phyloP scores from a whole-genome alignment of 2,329 filamentous ascomycete genomes.

The Aspergillus arachidicola region DNA sequence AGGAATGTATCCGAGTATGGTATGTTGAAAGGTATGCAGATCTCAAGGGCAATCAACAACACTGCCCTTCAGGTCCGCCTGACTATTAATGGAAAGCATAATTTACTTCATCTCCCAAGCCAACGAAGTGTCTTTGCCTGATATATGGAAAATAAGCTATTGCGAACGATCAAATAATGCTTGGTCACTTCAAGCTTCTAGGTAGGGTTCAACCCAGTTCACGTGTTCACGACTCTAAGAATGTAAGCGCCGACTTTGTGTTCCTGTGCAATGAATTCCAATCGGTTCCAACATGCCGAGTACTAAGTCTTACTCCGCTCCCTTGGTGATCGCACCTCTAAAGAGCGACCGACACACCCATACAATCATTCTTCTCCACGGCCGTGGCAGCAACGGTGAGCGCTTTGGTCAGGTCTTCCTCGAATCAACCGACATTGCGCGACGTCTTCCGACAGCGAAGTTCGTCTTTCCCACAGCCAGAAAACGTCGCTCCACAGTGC shows the following conservation, averaged over 20 bases:
- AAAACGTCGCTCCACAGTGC: constrained; percentile 47
- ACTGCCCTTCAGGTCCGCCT: too few relatives aligned
- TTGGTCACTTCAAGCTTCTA: background rate
- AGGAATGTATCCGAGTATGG: background rate
- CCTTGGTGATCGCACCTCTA: constrained; percentile 21
- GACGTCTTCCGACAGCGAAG: constrained; percentile 34
- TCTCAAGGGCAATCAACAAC: background rate
- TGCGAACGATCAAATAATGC: too few relatives aligned
- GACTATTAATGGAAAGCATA: too few relatives aligned
- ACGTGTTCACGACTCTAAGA: background rate
- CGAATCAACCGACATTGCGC: constrained; percentile 18
- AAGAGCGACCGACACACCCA: constrained; percentile 31
- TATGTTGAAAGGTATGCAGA: background rate
- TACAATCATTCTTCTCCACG: constrained; percentile 47
- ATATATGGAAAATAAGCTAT: background rate
- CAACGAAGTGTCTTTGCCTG: background rate
- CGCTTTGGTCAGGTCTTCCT: constrained; percentile 41
- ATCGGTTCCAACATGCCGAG: background rate
- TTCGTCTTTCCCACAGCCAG: constrained; percentile 57
- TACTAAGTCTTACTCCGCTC: constrained; percentile 19
- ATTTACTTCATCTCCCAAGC: background rate
- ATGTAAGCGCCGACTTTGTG: background rate
- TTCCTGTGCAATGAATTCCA: background rate
- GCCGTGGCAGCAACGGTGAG: constrained; percentile 39
- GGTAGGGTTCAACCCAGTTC: background rate